Evolutionary conservation across 441 rosid species (phyloP).

Genomic region (Populus hybrid): DNA sequence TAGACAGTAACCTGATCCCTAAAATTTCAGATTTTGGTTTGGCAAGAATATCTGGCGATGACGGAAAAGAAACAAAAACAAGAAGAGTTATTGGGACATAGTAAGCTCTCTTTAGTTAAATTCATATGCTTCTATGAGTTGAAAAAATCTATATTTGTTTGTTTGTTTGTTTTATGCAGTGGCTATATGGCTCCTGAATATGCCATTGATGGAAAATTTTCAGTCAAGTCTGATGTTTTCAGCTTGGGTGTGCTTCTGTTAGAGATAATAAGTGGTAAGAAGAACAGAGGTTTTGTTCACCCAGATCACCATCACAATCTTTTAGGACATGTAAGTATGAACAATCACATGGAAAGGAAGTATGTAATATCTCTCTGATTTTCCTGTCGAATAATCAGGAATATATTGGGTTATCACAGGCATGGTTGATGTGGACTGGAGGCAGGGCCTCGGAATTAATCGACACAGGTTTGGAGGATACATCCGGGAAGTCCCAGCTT

Average conservation of each 20-base stretch:
- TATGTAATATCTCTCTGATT: not conserved
- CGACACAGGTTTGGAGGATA: not conserved
- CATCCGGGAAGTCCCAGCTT: constrained; percentile 29
- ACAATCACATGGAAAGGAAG: not conserved
- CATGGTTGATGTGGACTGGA: constrained; percentile 16
- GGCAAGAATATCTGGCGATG: constrained; percentile 35
- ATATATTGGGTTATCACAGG: constrained; percentile 2
- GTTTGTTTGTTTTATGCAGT: not conserved
- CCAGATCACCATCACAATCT: constrained; percentile 37
- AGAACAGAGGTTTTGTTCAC: constrained; percentile 28
- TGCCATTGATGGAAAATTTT: constrained; percentile 36
- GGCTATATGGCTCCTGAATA: constrained; percentile 19
- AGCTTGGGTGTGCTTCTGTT: constrained; percentile 39
- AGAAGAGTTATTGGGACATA: constrained; percentile 44
- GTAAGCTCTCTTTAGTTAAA: constrained; percentile 25
- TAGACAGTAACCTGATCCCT: constrained; percentile 35
- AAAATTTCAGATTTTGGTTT: constrained; percentile 49
- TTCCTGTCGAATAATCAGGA: not conserved
- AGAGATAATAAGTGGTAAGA: constrained; percentile 30
- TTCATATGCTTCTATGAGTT: not conserved
- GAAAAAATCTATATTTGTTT: not conserved
- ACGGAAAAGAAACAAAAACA: constrained; percentile 39
- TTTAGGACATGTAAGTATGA: constrained; percentile 19
- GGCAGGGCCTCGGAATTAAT: not conserved
- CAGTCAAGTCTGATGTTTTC: constrained; percentile 36